Percentiles rank a stretch among this genome's conserved stretches.
Conservation (phyloP, 306 rosid species). For the Clitoria ternatea region DNA sequence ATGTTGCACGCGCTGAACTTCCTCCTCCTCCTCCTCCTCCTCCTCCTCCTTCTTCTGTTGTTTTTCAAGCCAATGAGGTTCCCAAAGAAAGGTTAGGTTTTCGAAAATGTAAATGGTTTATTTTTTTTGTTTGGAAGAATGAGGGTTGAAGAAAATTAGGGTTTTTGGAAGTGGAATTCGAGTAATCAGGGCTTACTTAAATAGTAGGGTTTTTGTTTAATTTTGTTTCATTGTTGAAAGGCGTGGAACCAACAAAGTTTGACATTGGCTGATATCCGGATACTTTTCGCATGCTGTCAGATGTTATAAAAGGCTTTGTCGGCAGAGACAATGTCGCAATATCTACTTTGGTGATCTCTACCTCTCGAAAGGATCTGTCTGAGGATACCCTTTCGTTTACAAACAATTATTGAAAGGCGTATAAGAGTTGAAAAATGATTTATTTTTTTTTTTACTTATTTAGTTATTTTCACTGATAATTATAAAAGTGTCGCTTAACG, state of each 20-base stretch:
- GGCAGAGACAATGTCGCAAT: too few species aligned
- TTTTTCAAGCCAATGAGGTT: slow-evolving; percentile 27
- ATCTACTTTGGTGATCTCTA: too few species aligned
- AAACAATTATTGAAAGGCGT: too few species aligned
- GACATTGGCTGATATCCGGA: too few species aligned
- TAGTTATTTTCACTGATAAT: not conserved
- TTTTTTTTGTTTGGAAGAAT: not conserved
- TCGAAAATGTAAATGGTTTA: not conserved
- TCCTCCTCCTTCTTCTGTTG: not conserved
- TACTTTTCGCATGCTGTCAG: too few species aligned
- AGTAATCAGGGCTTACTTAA: not conserved
- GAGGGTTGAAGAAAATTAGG: not conserved
- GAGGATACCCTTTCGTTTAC: too few species aligned
- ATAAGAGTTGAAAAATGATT: not conserved
- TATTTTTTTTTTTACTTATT: not conserved
- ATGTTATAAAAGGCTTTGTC: too few species aligned
- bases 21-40: not conserved
- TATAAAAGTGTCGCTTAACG: not conserved
- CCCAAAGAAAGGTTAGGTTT: slow-evolving; percentile 57
- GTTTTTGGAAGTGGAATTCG: not conserved
- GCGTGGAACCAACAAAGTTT: too few species aligned
- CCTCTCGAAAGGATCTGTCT: too few species aligned
- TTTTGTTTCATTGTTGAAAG: too few species aligned
- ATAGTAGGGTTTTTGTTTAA: not conserved
- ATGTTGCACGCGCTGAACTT: not conserved